Evolutionary conservation across 495 filamentous ascomycete genomes (phyloP).

Genomic region (Hamigera avellanea): DNA sequence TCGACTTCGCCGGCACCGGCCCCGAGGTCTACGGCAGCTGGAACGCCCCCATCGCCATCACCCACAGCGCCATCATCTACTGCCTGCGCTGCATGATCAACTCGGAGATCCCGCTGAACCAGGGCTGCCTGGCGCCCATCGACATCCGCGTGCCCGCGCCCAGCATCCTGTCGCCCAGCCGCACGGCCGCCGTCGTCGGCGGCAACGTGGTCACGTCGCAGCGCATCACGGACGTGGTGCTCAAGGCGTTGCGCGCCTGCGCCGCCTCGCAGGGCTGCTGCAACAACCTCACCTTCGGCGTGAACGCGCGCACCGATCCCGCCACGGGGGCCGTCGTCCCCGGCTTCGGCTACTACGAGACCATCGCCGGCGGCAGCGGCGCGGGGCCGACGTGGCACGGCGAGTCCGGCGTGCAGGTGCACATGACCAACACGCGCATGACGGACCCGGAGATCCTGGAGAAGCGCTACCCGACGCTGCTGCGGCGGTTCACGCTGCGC

Average conservation of each 20-base stretch:
- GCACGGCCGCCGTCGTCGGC: conserved; percentile 84
- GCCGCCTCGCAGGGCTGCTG: conserved; percentile 87
- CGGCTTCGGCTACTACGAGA: conserved; percentile 98
- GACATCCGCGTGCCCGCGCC: conserved; percentile 71
- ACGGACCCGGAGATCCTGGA: conserved; percentile 96
- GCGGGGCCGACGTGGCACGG: conserved; percentile 83
- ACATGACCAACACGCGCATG: conserved; percentile 99
- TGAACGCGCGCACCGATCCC: conserved; percentile 35
- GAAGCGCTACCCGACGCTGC: conserved; percentile 77
- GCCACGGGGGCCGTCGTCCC: conserved; percentile 69
- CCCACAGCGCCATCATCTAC: conserved; percentile 94
- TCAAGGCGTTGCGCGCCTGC: conserved; percentile 82
- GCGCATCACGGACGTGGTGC: conserved; percentile 86
- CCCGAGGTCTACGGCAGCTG: conserved; percentile 91
- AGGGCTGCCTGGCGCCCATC: conserved; percentile 86
- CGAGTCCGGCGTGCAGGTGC: conserved; percentile 80
- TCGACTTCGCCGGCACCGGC: conserved; percentile 79
- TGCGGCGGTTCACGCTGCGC: conserved; percentile 74
- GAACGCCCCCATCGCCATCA: conserved; percentile 90
- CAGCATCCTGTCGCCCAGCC: conserved; percentile 76
- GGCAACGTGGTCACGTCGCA: conserved; percentile 91
- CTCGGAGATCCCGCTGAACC: conserved; percentile 91
- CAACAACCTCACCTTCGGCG: conserved; percentile 62
- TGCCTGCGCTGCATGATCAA: conserved; percentile 85
- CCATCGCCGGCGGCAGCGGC: conserved; percentile 85